Evolutionary conservation across 176 grass and related monocot genomes (phyloP).

Genomic region (Pontederia crassipes): DNA sequence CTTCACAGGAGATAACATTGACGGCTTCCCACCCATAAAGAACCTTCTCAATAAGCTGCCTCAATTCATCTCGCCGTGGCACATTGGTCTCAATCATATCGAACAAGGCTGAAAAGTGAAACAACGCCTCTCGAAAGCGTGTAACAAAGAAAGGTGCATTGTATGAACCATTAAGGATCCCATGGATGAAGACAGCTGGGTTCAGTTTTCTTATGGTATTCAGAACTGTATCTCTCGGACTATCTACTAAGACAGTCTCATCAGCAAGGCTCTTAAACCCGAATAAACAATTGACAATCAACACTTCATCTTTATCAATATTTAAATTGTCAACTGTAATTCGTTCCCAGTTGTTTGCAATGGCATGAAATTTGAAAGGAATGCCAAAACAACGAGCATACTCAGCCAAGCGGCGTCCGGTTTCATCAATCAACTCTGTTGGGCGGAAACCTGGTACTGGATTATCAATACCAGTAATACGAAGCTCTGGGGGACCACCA

Average conservation of each 20-base stretch:
- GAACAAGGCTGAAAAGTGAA: neutral
- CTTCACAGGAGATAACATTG: constrained; percentile 1
- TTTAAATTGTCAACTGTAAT: neutral
- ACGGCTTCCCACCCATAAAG: neutral
- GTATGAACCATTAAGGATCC: neutral
- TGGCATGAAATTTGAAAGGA: neutral
- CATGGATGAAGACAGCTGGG: neutral
- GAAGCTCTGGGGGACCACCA: neutral
- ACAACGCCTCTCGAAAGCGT: neutral
- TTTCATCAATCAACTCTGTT: neutral
- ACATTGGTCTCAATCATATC: neutral
- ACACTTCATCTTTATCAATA: neutral
- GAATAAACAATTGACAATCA: neutral
- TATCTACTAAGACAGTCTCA: neutral
- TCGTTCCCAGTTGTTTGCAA: neutral
- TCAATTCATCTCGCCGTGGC: neutral
- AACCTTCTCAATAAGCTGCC: neutral
- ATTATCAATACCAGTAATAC: neutral
- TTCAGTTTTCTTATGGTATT: neutral
- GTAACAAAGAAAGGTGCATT: neutral
- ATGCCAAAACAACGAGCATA: neutral
- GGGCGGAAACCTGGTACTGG: neutral
- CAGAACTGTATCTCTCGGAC: neutral
- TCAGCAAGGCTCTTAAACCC: neutral
- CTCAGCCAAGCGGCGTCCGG: neutral